Conservation (phyloP, 139 green algal genomes). For the Chlamydomonas schloesseri region DNA sequence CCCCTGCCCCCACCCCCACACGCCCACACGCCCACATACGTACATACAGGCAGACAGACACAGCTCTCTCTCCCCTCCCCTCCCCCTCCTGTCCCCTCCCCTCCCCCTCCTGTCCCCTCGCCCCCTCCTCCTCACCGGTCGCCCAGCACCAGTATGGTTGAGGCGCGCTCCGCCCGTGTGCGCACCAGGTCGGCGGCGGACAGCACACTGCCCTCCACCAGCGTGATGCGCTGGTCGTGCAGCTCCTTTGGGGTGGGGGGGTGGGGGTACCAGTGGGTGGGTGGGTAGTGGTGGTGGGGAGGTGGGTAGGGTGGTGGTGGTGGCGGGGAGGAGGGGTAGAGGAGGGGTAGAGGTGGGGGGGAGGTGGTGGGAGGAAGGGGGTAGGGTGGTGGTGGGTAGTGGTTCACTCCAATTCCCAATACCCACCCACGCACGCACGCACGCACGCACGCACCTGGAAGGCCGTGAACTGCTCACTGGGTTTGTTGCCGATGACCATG, state of each 20-base stretch:
- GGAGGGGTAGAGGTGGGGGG: background rate
- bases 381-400: too few relatives aligned
- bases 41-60: too few relatives aligned
- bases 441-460: conserved; percentile 71
- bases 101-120: too few relatives aligned
- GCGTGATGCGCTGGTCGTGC: conserved; percentile 76
- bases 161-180: conserved; percentile 57
- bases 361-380: background rate
- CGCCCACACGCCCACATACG: background rate
- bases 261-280: background rate
- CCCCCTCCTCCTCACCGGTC: conserved; percentile 51
- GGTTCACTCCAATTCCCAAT: too few relatives aligned
- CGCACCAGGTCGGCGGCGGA: conserved; percentile 73
- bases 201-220: conserved; percentile 82
- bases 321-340: background rate
- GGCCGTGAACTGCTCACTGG: conserved; percentile 78
- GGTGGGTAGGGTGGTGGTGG: background rate
- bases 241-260: conserved; percentile 69
- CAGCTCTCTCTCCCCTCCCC: too few relatives aligned
- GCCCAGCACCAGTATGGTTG: conserved; percentile 76
- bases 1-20: background rate
- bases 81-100: background rate
- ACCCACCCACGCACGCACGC: too few relatives aligned
- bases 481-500: conserved; percentile 71
- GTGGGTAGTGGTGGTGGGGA: too few relatives aligned